These are phyloP conservation scores for Ceratobasidium theobromae DNA, from an alignment of 1,284 basidiomycete species.

Conservation along the genomic window DNA sequence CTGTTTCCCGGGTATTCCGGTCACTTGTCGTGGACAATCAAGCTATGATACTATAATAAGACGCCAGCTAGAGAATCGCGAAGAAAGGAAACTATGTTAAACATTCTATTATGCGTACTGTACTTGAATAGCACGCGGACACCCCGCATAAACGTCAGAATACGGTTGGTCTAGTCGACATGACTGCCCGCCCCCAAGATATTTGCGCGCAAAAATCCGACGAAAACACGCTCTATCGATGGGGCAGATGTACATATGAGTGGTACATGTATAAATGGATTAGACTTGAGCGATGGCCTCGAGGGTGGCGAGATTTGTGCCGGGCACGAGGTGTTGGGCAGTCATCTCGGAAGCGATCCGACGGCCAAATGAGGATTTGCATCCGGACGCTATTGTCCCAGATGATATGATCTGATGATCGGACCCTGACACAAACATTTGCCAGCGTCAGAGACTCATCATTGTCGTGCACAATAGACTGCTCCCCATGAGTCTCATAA, in stretches of 20 bases:
- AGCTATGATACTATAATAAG: too few species aligned
- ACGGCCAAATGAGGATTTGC: neutral
- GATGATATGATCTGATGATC: neutral
- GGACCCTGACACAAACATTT: slow-evolving; percentile 26
- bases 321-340: slow-evolving; percentile 2
- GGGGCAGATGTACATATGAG: neutral
- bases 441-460: slow-evolving; percentile 18
- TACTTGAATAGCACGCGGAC: too few species aligned
- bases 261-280: too few species aligned
- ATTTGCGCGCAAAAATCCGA: too few species aligned
- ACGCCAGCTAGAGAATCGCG: too few species aligned
- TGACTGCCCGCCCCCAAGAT: too few species aligned
- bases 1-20: too few species aligned
- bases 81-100: neutral
- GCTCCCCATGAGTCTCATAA: neutral
- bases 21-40: too few species aligned
- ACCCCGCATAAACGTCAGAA: too few species aligned
- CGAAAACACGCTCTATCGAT: neutral
- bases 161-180: too few species aligned
- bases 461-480: slow-evolving; percentile 29
- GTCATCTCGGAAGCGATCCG: slow-evolving; percentile 13
- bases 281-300: too few species aligned
- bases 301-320: neutral
- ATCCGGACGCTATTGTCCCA: slow-evolving; percentile 24
- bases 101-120: too few species aligned